These are phyloP conservation scores for Bryoglossum gracile DNA, from an alignment of 495 filamentous ascomycete species.

Conservation along the genomic window DNA sequence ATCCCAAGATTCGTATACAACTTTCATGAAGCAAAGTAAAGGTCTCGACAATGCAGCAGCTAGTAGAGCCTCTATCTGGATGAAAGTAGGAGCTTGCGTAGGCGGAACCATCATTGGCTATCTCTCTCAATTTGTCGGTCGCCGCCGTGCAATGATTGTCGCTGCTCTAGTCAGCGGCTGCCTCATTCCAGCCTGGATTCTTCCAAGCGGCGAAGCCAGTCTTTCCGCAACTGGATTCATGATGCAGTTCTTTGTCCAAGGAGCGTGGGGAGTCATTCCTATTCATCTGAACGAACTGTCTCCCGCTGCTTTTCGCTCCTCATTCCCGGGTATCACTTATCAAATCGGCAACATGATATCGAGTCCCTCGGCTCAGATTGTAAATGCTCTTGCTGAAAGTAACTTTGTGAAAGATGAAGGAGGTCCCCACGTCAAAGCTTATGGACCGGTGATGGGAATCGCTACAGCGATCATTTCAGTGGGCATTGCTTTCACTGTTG, in stretches of 20 bases:
- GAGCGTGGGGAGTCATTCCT: constrained; percentile 77
- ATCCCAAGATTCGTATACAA: constrained; percentile 30
- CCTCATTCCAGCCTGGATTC: background rate
- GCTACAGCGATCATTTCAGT: constrained; percentile 61
- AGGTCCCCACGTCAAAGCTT: constrained; percentile 52
- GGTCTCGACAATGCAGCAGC: too few relatives aligned
- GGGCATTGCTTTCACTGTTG: constrained; percentile 55
- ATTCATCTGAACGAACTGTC: constrained; percentile 87
- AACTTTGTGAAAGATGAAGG: constrained; percentile 37
- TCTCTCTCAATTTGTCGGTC: background rate
- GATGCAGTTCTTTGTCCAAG: constrained; percentile 37
- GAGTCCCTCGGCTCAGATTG: background rate
- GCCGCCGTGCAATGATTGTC: background rate
- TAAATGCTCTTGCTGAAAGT: constrained; percentile 8
- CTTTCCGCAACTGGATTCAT: background rate
- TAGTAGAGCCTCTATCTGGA: background rate
- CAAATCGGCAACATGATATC: constrained; percentile 61
- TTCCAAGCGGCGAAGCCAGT: constrained; percentile 27
- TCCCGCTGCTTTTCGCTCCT: constrained; percentile 73
- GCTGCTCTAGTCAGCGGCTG: background rate
- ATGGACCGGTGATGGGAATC: constrained; percentile 62
- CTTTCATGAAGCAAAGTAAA: background rate
- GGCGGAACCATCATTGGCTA: background rate
- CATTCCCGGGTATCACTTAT: constrained; percentile 76
- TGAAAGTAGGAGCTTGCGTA: background rate